Percentiles rank a stretch among this genome's conserved stretches.
These are phyloP conservation scores for Aethionema arabicum DNA, from an alignment of 345 rosid genomes.

Conservation along the genomic window DNA sequence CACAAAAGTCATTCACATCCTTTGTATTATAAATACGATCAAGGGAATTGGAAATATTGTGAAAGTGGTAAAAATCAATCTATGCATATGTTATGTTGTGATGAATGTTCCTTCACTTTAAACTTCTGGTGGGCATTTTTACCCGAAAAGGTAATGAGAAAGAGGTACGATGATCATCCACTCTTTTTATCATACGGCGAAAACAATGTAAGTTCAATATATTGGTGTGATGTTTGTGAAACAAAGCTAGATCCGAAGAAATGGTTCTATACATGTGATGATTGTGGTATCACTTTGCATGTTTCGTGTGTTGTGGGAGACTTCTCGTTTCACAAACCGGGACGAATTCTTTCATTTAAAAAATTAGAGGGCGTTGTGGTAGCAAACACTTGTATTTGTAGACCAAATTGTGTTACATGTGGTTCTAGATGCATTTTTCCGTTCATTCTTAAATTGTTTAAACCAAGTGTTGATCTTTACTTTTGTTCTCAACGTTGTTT, in stretches of 20 bases:
- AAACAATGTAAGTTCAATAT: background rate
- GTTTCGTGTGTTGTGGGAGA: constrained; percentile 7
- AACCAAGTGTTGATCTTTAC: too few species aligned
- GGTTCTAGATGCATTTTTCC: too few species aligned
- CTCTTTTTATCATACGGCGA: constrained; percentile 8
- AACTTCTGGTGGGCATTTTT: background rate
- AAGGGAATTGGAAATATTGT: background rate
- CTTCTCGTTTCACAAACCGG: too few species aligned
- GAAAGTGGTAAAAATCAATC: too few species aligned
- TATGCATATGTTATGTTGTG: background rate
- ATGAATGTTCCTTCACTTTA: background rate
- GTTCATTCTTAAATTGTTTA: too few species aligned
- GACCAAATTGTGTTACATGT: too few species aligned
- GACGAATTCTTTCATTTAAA: too few species aligned
- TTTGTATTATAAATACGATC: background rate
- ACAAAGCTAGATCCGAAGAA: background rate
- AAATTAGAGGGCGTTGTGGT: too few species aligned
- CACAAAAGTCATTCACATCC: constrained; percentile 24
- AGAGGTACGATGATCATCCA: constrained; percentile 13
- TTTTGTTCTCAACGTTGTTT: too few species aligned
- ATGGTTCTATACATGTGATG: constrained; percentile 25
- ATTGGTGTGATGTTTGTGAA: constrained; percentile 28
- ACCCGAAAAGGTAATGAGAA: background rate
- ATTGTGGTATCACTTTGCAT: too few species aligned
- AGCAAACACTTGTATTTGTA: too few species aligned